phyloP scores from a whole-genome alignment of 306 rosid genomes.

The Lathyrus tuberosus region DNA sequence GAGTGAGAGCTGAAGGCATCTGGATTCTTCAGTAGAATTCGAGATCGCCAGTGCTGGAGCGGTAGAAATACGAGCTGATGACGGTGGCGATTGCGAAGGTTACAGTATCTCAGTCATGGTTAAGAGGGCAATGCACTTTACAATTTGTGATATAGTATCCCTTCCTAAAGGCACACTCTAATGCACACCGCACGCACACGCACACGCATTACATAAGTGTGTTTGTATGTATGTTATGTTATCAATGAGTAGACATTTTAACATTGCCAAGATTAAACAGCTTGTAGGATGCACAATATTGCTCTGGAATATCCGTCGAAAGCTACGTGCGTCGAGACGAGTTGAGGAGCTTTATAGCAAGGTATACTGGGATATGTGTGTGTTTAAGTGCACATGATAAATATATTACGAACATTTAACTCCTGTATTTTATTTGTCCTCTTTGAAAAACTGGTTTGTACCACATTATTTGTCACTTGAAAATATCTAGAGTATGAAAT shows the following conservation, averaged over 20 bases:
- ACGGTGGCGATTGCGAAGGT: too few relatives aligned
- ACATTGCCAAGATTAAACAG: constrained; percentile 59
- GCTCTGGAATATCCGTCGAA: constrained; percentile 51
- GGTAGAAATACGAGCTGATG: too few relatives aligned
- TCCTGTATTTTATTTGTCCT: too few relatives aligned
- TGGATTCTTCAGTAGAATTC: too few relatives aligned
- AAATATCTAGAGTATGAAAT: neutral
- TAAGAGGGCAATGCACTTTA: too few relatives aligned
- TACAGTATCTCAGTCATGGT: too few relatives aligned
- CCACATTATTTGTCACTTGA: too few relatives aligned
- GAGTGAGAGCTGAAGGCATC: too few relatives aligned
- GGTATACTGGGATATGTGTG: constrained; percentile 43
- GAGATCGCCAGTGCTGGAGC: too few relatives aligned
- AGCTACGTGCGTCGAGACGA: constrained; percentile 51
- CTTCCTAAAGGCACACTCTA: constrained; percentile 44
- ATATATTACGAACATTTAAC: constrained; percentile 14
- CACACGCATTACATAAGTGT: neutral
- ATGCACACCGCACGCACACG: neutral
- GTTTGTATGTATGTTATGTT: constrained; percentile 32
- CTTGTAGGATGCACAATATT: constrained; percentile 61
- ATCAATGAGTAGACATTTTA: constrained; percentile 49
- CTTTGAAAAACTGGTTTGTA: too few relatives aligned
- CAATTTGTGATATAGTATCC: constrained; percentile 67
- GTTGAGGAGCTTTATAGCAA: constrained; percentile 79
- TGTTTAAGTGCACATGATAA: neutral